Conservation (phyloP, 2,329 filamentous ascomycete species). For the Hymenoscyphus linearis region DNA sequence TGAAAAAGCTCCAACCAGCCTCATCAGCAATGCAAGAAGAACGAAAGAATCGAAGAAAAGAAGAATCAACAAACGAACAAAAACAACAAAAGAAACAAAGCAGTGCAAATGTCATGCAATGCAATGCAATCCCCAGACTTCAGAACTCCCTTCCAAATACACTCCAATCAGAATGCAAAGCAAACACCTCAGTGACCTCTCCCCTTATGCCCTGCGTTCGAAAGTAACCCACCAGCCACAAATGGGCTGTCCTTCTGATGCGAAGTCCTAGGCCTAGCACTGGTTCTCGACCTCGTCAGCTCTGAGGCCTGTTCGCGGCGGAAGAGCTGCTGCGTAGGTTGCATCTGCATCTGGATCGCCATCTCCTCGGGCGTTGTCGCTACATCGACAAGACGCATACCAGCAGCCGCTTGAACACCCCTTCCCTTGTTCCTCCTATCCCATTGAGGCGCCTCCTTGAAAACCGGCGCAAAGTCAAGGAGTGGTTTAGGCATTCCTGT, state of each 20-base stretch:
- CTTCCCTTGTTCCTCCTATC: constrained; percentile 47
- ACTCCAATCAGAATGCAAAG: too few species aligned
- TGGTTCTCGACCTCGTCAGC: constrained; percentile 1
- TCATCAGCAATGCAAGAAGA: too few species aligned
- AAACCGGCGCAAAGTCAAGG: constrained; percentile 61
- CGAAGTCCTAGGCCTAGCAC: constrained; percentile 8
- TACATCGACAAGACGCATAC: constrained; percentile 43
- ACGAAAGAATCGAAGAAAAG: too few species aligned
- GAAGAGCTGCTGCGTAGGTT: constrained; percentile 21
- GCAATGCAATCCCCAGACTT: too few species aligned
- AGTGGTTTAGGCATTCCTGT: constrained; percentile 47
- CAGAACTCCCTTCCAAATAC: too few species aligned
- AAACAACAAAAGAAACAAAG: too few species aligned
- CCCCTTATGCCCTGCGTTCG: not conserved
- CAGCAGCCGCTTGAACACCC: constrained; percentile 38
- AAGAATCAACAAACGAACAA: too few species aligned
- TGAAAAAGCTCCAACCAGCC: too few species aligned
- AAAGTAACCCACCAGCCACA: constrained; percentile 17
- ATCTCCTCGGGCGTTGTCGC: constrained; percentile 30
- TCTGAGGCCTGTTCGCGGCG: constrained; percentile 17
- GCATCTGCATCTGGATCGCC: constrained; percentile 14
- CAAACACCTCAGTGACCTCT: not conserved
- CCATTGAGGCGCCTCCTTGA: constrained; percentile 58
- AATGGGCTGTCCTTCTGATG: constrained; percentile 11
- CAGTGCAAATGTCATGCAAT: too few species aligned